Evolutionary conservation across 1,139 yeast species (phyloP), one percentile per base, ranked within the genome.

Genomic region (Blastobotrys elegans): DNA sequence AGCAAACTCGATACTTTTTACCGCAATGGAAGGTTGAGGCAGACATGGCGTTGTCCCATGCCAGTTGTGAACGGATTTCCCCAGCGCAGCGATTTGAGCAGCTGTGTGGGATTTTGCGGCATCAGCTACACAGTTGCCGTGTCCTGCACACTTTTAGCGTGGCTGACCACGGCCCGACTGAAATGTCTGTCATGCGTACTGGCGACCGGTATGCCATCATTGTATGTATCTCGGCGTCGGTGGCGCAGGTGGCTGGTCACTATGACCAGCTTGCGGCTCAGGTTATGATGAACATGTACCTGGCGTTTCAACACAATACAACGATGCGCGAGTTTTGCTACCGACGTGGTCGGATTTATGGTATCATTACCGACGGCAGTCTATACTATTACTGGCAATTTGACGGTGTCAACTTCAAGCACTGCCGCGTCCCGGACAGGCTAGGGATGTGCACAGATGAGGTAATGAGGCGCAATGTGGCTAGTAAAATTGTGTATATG

Each of bases 301-400:
- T 42, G 13, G 38, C 40, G 3, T 33, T 22, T 17, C 20, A 34
- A 4, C 45, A 42, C 39, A 42, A 42, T 33, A n/a, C 33, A 4
- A 35, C 22, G 2, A 4, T 21, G 10, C n/a, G 40, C n/a, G n/a
- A 11, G 10, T 42, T 17, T 11, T 16, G 17, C 10, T 17, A 14
- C 14, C 8, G 24, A 14, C 14, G 26, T 3, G 40, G 40, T 1
- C 8, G 18, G 24, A 18, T 42, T 2, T 42, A 42, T 34, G 45
- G 45, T 4, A 24, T 42, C n/a, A 14, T 42, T 10, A 18, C 40
- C 2, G n/a, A 11, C n/a, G 40, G 33, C 2, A n/a, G 8, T 3
- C 14, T 17, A 11, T 42, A 37, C 34, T 16, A 10, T 26, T 42
- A 42, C 17, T 20, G 38, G 40, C 8, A 13, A 16, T 29, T 34